Conservation (phyloP, 495 filamentous ascomycete species). For the Cryomyces minteri region DNA sequence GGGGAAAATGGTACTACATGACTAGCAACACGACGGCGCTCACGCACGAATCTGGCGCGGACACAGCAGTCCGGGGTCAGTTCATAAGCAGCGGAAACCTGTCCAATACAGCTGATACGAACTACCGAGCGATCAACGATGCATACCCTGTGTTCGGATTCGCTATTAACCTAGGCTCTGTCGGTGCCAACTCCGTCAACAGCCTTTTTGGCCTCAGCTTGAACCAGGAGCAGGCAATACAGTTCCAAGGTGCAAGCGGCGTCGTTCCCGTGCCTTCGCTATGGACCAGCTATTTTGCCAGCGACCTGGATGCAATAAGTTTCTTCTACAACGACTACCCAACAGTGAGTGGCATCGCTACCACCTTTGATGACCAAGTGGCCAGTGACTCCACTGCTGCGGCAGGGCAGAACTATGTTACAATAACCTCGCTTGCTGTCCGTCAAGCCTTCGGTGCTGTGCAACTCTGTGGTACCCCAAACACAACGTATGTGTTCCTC, state of each 20-base stretch:
- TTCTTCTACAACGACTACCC: slow-evolving; percentile 38
- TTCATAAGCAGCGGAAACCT: slow-evolving; percentile 28
- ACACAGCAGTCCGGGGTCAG: slow-evolving; percentile 27
- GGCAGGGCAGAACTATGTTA: slow-evolving; percentile 21
- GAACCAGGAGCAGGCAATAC: slow-evolving; percentile 32
- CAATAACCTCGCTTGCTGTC: slow-evolving; percentile 15
- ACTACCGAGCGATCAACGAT: slow-evolving; percentile 32
- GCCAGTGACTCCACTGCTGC: slow-evolving; percentile 27
- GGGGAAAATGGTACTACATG: slow-evolving; percentile 58
- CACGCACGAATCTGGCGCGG: slow-evolving; percentile 30
- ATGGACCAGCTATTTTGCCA: slow-evolving; percentile 35
- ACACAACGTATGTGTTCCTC: slow-evolving; percentile 11
- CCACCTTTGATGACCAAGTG: slow-evolving; percentile 28
- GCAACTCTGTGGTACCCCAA: slow-evolving; percentile 8
- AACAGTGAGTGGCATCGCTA: slow-evolving; percentile 17
- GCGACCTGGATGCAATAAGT: slow-evolving; percentile 32
- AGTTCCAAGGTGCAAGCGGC: slow-evolving; percentile 27
- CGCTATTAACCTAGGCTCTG: slow-evolving; percentile 30
- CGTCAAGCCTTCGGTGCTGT: slow-evolving; percentile 19
- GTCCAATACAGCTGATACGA: slow-evolving; percentile 26
- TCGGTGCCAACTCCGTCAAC: slow-evolving; percentile 17
- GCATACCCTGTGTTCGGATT: slow-evolving; percentile 38
- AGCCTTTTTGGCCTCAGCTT: slow-evolving; percentile 35
- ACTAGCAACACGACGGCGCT: slow-evolving; percentile 26
- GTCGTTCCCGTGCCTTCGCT: slow-evolving; percentile 25